Evolutionary conservation across 78 protist genomes (phyloP).

Genomic region (Dictyostelium brefeldianum): DNA sequence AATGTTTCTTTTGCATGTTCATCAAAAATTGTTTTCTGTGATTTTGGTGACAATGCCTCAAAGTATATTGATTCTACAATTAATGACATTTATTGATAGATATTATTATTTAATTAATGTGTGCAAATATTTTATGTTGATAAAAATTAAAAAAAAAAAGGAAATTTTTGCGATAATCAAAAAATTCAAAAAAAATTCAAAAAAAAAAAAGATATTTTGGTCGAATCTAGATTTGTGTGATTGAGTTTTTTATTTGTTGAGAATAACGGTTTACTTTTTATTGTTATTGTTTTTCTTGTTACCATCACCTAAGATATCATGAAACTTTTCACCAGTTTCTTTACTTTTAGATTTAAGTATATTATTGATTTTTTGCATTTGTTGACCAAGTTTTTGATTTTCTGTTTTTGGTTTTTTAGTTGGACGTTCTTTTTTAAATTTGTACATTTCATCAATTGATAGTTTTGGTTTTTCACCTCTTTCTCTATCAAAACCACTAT

Average conservation of each 20-base stretch:
- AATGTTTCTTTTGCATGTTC: not conserved
- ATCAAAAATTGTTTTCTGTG: not conserved
- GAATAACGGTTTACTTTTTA: conserved; percentile 3
- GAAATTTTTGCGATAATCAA: no score
- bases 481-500: conserved; percentile 37
- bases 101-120: not conserved
- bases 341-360: conserved; percentile 26
- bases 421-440: conserved; percentile 1
- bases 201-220: not conserved
- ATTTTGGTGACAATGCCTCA: not conserved
- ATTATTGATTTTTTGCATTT: conserved; percentile 29
- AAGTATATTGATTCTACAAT: not conserved
- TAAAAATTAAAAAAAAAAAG: not conserved
- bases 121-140: not conserved
- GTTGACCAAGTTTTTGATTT: not conserved
- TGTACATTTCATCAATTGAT: conserved; percentile 2
- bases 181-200: not conserved
- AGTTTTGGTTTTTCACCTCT: conserved; percentile 60
- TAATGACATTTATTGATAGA: conserved; percentile 8
- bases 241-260: no score
- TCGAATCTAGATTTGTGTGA: no score
- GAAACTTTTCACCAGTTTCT: conserved; percentile 15
- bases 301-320: not conserved
- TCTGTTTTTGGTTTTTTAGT: conserved; percentile 11
- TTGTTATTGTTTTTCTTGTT: conserved; percentile 1